These are phyloP conservation scores for Luzula sylvatica DNA, from an alignment of 176 grass and related monocot genomes.

Conservation along the genomic window DNA sequence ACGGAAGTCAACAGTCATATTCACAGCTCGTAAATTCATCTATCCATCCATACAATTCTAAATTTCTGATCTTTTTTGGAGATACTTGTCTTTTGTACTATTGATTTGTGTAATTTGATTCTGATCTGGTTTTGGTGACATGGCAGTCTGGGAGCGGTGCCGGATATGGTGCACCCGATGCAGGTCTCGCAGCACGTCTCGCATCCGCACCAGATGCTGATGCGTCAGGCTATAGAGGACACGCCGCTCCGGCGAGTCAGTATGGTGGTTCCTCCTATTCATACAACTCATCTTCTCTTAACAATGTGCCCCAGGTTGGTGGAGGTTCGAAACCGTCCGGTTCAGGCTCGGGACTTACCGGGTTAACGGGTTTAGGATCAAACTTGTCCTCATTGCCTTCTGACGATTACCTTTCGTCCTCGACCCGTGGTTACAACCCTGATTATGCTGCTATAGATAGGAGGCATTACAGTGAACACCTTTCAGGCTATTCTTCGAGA, in stretches of 20 bases:
- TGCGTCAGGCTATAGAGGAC: conserved; percentile 29
- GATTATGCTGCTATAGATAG: conserved; percentile 74
- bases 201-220: conserved; percentile 24
- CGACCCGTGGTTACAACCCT: conserved; percentile 55
- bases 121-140: conserved; percentile 14
- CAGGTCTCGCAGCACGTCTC: conserved; percentile 6
- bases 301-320: conserved; percentile 56
- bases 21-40: conserved; percentile 42
- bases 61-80: conserved; percentile 2
- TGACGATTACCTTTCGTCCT: conserved; percentile 71
- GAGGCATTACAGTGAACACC: conserved; percentile 68
- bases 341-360: conserved; percentile 41
- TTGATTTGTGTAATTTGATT: conserved; percentile 5
- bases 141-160: conserved; percentile 44
- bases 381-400: conserved; percentile 42
- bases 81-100: conserved; percentile 4
- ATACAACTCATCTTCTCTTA: conserved; percentile 36
- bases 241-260: conserved; percentile 23
- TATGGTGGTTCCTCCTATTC: conserved; percentile 70
- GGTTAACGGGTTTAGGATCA: conserved; percentile 48
- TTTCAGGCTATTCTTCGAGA: conserved; percentile 58
- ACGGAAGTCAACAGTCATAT: conserved; percentile 52
- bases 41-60: background rate
- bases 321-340: conserved; percentile 53
- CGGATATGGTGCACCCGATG: conserved; percentile 33